Evolutionary conservation across 202 grass and related monocot species (phyloP), one percentile per base, ranked within the genome.

Genomic region (Musa balbisiana): DNA sequence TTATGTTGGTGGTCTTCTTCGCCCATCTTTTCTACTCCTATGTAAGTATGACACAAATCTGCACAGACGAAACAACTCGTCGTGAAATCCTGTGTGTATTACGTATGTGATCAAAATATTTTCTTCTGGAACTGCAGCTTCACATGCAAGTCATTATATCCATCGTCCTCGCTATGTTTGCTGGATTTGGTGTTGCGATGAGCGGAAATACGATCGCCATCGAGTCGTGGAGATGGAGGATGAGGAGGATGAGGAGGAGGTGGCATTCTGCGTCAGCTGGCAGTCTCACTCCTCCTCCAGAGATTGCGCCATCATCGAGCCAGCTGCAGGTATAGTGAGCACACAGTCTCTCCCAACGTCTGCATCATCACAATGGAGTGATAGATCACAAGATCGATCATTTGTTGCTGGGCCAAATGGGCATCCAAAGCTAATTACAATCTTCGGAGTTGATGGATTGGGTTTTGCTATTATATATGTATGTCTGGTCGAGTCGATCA

Each of bases 111-210:
- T 9, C 10, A 16, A 69, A 19, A 49, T 6, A 20, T n/a, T 19
- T 14, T 22, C 29, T 26, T 10, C 14, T 14, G n/a, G 16, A 80
- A 33, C 1, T 88, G 49, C 86, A 98, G 94, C 85, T 93, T 55
- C 86, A 89, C 79, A 54, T 98, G 84, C 94, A 94, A 70, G 81
- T 83, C 0, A 87, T 94, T 74, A 98, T 98, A 78, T 89, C 94
- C 6, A 94, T 98, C 84, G 89, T 98, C 73, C 81, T 98, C 13
- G 91, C 94, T 20, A 98, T 90, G 19, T 98, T 98, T 65, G 85
- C 91, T 11, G 94, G 94, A 33, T 98, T 98, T 13, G 94, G 95
- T 10, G 75, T 94, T 73, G 91, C 88, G 5, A 98, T 98, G 95
- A 92, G 80, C 13, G 89, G 73, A 53, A 98, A 92, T 68, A 94